A percentile compares a stretch with the other conserved stretches of the same genome.
Evolutionary conservation across 2,329 filamentous ascomycete species (phyloP).

Genomic region (Curvularia spicifera): DNA sequence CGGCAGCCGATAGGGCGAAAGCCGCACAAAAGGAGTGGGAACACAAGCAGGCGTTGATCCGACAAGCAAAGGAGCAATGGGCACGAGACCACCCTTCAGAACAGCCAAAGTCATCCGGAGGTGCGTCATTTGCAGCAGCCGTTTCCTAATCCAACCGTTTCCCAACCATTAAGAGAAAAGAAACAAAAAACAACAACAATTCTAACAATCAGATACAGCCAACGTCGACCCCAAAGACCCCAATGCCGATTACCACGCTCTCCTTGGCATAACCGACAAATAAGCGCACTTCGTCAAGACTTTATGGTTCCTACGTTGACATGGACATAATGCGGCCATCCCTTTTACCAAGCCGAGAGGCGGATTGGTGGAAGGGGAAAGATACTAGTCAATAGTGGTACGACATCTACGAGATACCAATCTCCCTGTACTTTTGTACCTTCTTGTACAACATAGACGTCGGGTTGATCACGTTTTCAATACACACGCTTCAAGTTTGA

Average conservation of each 20-base stretch:
- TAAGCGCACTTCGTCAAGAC: conserved; percentile 20
- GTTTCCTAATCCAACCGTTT: neutral
- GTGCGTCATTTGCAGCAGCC: conserved; percentile 27
- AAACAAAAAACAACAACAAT: neutral
- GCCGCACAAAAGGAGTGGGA: conserved; percentile 81
- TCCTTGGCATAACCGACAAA: conserved; percentile 49
- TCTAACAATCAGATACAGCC: conserved; percentile 47
- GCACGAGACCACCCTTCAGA: conserved; percentile 69
- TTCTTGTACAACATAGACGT: conserved; percentile 52
- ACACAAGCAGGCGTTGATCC: conserved; percentile 89
- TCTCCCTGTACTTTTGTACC: conserved; percentile 49
- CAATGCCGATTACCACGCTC: conserved; percentile 89
- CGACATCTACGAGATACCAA: conserved; percentile 30
- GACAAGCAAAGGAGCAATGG: conserved; percentile 90
- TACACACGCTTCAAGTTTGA: conserved; percentile 36
- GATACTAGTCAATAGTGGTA: conserved; percentile 28
- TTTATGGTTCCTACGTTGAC: conserved; percentile 29
- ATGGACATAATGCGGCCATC: conserved; percentile 30
- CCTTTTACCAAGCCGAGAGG: conserved; percentile 16
- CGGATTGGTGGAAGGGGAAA: conserved; percentile 17
- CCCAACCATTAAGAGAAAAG: neutral
- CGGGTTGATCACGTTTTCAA: conserved; percentile 44
- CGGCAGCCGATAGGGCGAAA: conserved; percentile 71
- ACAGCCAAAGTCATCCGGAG: conserved; percentile 40
- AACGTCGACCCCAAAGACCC: conserved; percentile 76